Conservation (phyloP, 2,329 filamentous ascomycete genomes). For the Penicillium sp. region DNA sequence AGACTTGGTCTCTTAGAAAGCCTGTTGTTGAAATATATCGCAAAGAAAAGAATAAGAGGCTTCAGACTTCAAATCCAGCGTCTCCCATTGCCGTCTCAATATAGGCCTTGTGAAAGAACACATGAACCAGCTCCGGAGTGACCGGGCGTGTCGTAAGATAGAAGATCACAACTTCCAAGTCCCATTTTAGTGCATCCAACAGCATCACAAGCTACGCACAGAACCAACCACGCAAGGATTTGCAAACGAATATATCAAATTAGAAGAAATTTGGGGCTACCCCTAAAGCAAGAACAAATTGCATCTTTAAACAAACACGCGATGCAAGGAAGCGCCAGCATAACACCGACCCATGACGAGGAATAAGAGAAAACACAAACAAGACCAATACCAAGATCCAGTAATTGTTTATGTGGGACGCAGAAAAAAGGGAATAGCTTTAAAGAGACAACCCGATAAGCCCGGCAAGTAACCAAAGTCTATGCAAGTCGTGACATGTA, state of each 20-base stretch:
- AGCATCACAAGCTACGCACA: too few species aligned
- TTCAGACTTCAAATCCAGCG: too few species aligned
- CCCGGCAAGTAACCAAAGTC: conserved; percentile 20
- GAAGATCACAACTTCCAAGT: too few species aligned
- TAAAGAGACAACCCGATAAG: conserved; percentile 14
- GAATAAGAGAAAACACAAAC: conserved; percentile 7
- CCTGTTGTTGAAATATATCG: too few species aligned
- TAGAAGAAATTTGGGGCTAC: neutral
- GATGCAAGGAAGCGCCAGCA: conserved; percentile 14
- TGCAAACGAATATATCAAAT: neutral
- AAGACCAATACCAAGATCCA: conserved; percentile 6
- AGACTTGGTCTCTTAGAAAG: too few species aligned
- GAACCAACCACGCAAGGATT: too few species aligned
- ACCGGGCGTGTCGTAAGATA: too few species aligned
- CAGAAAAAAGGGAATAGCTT: conserved; percentile 16
- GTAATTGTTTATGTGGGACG: conserved; percentile 23
- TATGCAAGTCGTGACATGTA: conserved; percentile 27
- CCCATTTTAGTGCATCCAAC: too few species aligned
- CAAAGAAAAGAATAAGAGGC: too few species aligned
- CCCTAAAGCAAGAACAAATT: neutral
- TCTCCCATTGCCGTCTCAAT: too few species aligned
- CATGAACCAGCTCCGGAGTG: too few species aligned
- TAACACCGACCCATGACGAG: conserved; percentile 21
- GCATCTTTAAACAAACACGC: conserved; percentile 3
- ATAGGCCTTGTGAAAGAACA: too few species aligned